Evolutionary conservation across 176 grass and related monocot genomes (phyloP).

Genomic region (Puya raimondii): DNA sequence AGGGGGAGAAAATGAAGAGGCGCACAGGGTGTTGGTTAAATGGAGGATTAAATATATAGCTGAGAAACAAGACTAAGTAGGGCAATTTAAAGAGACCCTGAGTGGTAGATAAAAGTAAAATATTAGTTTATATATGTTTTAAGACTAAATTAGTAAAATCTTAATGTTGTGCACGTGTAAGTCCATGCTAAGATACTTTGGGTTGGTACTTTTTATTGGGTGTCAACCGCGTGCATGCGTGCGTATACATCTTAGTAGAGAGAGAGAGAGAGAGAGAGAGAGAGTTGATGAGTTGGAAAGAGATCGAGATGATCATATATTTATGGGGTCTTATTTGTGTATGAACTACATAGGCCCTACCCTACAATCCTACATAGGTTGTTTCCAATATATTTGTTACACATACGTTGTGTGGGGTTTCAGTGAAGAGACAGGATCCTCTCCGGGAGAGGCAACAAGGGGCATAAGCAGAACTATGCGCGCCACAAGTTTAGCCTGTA

Average conservation of each 20-base stretch:
- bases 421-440: no score
- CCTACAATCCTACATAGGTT: no score
- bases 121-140: not conserved
- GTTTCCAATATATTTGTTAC: no score
- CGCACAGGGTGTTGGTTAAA: not conserved
- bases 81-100: not conserved
- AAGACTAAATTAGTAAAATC: not conserved
- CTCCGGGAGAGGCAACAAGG: not conserved
- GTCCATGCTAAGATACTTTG: not conserved
- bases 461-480: not conserved
- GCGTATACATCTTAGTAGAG: not conserved
- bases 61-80: not conserved
- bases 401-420: no score
- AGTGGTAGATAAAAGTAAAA: not conserved
- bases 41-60: conserved; percentile 7
- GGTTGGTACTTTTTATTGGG: not conserved
- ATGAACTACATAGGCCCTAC: not conserved
- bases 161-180: not conserved
- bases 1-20: conserved; percentile 7
- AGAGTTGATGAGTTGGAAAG: not conserved
- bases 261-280: not conserved
- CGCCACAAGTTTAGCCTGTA: not conserved
- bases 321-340: not conserved
- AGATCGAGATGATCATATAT: not conserved
- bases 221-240: not conserved